Evolutionary conservation across 148 eudicot species (phyloP), one percentile per base, ranked within the genome.

Genomic region (Tetragonia tetragonoides): DNA sequence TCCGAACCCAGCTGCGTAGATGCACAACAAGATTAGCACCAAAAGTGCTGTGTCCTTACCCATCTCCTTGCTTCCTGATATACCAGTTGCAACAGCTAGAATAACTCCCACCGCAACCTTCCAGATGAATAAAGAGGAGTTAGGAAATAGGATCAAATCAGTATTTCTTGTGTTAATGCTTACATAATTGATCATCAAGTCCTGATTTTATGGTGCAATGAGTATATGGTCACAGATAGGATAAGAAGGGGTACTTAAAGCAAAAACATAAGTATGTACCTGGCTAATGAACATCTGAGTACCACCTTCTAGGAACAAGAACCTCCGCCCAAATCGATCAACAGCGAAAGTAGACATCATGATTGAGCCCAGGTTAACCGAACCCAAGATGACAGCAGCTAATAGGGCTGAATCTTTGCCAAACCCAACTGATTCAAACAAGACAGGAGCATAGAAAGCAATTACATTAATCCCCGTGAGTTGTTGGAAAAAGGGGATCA

Each of bases 1-100:
- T 23, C 92, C 92, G 37, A 85, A 89, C n/a, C 87, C 92, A 56
- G 90, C 86, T 24, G 88, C 87, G 64, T 89, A 89, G 14, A 81
- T 53, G 79, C 92, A 89, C 92, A 89, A 87, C 4, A 89, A 80
- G 17, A 79, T 71, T 2, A 89, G 80, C 40, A 89, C 90, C 5
- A 86, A 53, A 15, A 81, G 47, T 4, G 86, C 78, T 7, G 20
- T 57, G 3, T 76, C 87, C 75, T 70, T 85, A 16, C 87, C 72
- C 62, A 89, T 81, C 68, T 81, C 84, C 51, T 83, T 72, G 9
- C 80, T 83, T 51, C 88, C 90, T 68, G 90, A 80, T 15, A 75
- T 77, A 7, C 92, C 90, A 1, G 89, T 81, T 41, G 80, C 66
- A 0, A 39, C 83, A 9, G 74, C 89, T 68, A 89, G 79, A 17